A percentile compares a stretch with the other conserved stretches of the same genome.
Conservation (phyloP, 2,329 filamentous ascomycete species). For the Aspergillus costaricaensis region DNA sequence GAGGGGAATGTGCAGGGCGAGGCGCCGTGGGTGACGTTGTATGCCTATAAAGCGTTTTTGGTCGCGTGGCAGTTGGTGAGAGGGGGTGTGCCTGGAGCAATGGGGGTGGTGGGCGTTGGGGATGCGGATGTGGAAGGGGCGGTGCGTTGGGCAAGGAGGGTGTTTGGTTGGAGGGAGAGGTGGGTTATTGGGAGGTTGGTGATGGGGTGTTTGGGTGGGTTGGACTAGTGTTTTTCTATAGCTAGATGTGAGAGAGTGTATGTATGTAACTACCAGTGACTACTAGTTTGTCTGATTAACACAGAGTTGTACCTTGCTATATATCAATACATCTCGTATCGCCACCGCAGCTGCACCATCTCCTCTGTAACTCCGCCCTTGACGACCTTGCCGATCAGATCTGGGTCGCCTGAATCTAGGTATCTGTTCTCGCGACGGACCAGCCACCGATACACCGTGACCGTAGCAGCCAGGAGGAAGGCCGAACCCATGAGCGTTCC, state of each 20-base stretch:
- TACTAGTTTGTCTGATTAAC: no score
- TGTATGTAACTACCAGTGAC: no score
- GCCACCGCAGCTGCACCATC: constrained; percentile 47
- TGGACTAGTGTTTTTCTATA: neutral
- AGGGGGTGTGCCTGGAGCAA: constrained; percentile 34
- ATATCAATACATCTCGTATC: constrained; percentile 48
- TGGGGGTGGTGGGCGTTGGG: constrained; percentile 34
- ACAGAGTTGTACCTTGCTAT: no score
- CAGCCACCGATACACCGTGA: constrained; percentile 43
- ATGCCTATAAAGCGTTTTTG: constrained; percentile 46
- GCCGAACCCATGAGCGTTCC: constrained; percentile 37
- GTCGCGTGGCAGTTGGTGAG: constrained; percentile 45
- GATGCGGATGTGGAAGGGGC: constrained; percentile 34
- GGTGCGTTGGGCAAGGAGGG: constrained; percentile 34
- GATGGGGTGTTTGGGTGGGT: constrained; percentile 29
- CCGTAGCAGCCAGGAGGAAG: constrained; percentile 32
- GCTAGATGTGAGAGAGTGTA: no score
- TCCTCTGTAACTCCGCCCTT: constrained; percentile 48
- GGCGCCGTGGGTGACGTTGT: constrained; percentile 44
- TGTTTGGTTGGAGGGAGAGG: constrained; percentile 32
- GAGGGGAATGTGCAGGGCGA: constrained; percentile 27
- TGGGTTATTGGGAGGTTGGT: constrained; percentile 39
- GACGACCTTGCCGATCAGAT: constrained; percentile 42
- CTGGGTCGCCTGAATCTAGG: constrained; percentile 41
- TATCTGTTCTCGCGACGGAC: constrained; percentile 43